These are phyloP conservation scores for Umbelopsis isabellina DNA, from an alignment of 192 early-diverging fungal species.

Conservation along the genomic window DNA sequence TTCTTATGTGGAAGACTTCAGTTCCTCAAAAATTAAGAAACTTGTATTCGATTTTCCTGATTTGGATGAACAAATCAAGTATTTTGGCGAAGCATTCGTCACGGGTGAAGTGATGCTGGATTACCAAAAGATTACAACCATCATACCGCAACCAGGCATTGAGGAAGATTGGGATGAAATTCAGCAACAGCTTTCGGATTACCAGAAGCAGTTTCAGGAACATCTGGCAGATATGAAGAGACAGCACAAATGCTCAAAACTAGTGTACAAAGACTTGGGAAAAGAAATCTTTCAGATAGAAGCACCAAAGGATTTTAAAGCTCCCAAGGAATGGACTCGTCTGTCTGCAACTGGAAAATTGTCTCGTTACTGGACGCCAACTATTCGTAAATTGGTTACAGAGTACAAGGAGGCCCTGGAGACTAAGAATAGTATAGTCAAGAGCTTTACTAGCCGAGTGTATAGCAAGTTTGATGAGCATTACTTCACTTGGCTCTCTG, in stretches of 20 bases:
- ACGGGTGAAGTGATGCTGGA: conserved; percentile 38
- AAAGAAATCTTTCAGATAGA: conserved; percentile 98
- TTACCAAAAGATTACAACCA: conserved; percentile 45
- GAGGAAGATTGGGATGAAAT: conserved; percentile 83
- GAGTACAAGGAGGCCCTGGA: conserved; percentile 83
- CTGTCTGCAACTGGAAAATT: conserved; percentile 80
- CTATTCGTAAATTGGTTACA: conserved; percentile 65
- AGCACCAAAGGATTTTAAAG: conserved; percentile 71
- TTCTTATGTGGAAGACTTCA: conserved; percentile 48
- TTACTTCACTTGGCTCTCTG: conserved; percentile 71
- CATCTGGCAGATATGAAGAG: conserved; percentile 69
- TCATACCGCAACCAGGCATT: conserved; percentile 71
- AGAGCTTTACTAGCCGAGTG: conserved; percentile 71
- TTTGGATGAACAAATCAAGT: conserved; percentile 64
- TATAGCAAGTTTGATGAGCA: conserved; percentile 86
- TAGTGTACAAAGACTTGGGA: conserved; percentile 87
- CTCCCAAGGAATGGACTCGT: conserved; percentile 76
- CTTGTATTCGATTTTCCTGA: conserved; percentile 57
- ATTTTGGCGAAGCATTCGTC: conserved; percentile 64
- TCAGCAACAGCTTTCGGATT: conserved; percentile 50
- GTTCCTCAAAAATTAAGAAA: conserved; percentile 52
- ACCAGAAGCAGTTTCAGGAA: conserved; percentile 69
- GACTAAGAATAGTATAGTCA: conserved; percentile 73
- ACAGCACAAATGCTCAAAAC: conserved; percentile 60
- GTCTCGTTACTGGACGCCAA: conserved; percentile 82